Percentiles rank a stretch among this genome's conserved stretches.
phyloP scores from a whole-genome alignment of 768 basidiomycete species.

The Sporobolomyces pararoseus region DNA sequence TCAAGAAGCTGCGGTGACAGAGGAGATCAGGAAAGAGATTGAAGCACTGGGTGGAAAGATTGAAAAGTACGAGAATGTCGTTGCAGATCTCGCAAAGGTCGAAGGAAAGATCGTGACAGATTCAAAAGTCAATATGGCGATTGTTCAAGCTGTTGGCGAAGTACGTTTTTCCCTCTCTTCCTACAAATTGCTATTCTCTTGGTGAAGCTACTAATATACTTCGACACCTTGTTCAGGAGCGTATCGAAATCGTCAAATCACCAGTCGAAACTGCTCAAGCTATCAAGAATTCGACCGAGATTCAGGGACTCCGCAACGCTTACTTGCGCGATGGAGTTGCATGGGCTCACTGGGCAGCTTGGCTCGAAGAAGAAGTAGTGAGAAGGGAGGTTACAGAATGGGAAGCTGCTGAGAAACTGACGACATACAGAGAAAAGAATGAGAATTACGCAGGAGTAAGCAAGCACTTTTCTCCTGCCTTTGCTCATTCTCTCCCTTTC shows the following conservation, averaged over 20 bases:
- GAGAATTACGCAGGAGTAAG: constrained; percentile 32
- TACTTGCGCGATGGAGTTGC: constrained; percentile 88
- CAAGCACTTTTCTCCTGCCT: background rate
- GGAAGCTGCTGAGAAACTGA: constrained; percentile 79
- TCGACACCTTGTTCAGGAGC: constrained; percentile 14
- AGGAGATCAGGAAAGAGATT: constrained; percentile 61
- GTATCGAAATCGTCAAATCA: constrained; percentile 51
- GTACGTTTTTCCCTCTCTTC: too few relatives aligned
- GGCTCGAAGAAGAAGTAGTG: constrained; percentile 67
- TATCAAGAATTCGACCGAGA: constrained; percentile 68
- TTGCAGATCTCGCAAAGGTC: constrained; percentile 60
- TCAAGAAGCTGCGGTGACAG: constrained; percentile 57
- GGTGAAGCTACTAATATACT: background rate
- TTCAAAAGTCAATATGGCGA: constrained; percentile 45
- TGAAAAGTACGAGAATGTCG: constrained; percentile 69
- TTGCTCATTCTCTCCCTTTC: background rate
- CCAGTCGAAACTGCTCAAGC: constrained; percentile 73
- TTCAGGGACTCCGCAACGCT: constrained; percentile 74
- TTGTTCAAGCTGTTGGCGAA: constrained; percentile 45
- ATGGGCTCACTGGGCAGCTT: constrained; percentile 67
- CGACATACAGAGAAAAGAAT: constrained; percentile 61
- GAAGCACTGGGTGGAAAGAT: constrained; percentile 58
- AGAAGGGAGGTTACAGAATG: constrained; percentile 79
- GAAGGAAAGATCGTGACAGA: constrained; percentile 44
- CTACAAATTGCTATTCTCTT: background rate